Conservation (phyloP, 176 grass and related monocot genomes). For the Bromus sterilis region DNA sequence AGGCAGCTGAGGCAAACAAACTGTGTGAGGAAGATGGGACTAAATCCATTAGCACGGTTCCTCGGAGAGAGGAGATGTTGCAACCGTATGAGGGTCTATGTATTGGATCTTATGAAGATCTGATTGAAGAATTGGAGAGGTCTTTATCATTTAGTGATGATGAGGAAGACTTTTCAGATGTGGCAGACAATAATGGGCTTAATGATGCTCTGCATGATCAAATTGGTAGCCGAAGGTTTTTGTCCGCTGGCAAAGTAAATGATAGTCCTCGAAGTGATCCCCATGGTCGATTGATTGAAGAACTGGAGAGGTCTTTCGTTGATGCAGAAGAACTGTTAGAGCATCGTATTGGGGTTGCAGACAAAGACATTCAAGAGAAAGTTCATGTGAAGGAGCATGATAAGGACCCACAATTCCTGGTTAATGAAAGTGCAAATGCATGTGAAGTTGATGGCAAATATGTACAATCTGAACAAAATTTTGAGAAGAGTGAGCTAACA, state of each 20-base stretch:
- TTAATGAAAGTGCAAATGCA: constrained; percentile 25
- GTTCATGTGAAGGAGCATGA: background rate
- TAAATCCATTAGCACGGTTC: background rate
- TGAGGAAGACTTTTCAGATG: constrained; percentile 31
- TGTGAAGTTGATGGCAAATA: constrained; percentile 40
- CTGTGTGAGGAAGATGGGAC: constrained; percentile 3
- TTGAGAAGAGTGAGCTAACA: constrained; percentile 4
- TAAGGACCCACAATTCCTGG: constrained; percentile 16
- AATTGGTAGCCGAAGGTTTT: constrained; percentile 32
- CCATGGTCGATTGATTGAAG: constrained; percentile 47
- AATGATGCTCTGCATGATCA: constrained; percentile 34
- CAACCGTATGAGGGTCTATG: background rate
- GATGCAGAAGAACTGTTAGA: constrained; percentile 25
- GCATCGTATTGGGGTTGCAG: background rate
- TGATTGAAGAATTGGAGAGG: constrained; percentile 51
- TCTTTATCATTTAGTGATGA: constrained; percentile 44
- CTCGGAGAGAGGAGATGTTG: background rate
- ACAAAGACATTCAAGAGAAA: background rate
- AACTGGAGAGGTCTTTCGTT: constrained; percentile 51
- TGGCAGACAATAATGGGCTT: constrained; percentile 19
- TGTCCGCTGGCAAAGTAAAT: constrained; percentile 1
- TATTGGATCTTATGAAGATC: constrained; percentile 38
- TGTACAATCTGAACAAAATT: constrained; percentile 39
- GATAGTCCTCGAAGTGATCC: constrained; percentile 25
- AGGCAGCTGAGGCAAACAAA: background rate